Conservation (phyloP, 169 alveolate genomes). For the Cryptosporidium ubiquitum region DNA sequence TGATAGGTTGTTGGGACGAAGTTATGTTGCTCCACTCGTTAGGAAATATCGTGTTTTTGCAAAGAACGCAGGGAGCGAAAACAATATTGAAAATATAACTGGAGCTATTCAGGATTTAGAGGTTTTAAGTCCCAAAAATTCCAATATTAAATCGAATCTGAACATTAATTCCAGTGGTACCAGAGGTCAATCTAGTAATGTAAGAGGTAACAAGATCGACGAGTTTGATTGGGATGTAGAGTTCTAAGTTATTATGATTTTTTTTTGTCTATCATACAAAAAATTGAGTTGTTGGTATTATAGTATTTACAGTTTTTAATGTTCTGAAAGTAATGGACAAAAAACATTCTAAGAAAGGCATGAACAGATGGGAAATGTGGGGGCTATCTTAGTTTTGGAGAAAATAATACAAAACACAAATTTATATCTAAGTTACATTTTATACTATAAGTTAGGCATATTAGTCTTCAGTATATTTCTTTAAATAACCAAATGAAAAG, state of each 20-base stretch:
- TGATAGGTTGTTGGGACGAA: slow-evolving; percentile 89
- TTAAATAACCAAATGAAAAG: slow-evolving; percentile 50
- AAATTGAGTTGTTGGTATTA: no score
- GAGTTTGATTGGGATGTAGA: slow-evolving; percentile 71
- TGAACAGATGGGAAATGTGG: neutral
- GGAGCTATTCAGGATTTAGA: neutral
- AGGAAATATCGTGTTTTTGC: slow-evolving; percentile 53
- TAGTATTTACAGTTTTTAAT: no score
- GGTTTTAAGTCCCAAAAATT: neutral
- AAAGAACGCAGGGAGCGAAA: neutral
- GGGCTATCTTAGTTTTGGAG: no score
- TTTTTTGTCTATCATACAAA: no score
- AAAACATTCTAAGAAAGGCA: no score
- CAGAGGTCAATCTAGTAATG: neutral
- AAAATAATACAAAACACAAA: neutral
- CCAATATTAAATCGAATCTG: neutral
- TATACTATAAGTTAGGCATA: neutral
- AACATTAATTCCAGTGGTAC: neutral
- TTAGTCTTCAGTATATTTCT: slow-evolving; percentile 16
- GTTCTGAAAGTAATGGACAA: no score
- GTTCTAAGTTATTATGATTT: neutral
- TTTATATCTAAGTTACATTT: neutral
- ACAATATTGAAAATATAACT: neutral
- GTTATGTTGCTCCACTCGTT: slow-evolving; percentile 70
- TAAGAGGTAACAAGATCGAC: neutral